Base-by-base conservation (phyloP, 768 basidiomycete genomes). In the Suillus americanus region DNA sequence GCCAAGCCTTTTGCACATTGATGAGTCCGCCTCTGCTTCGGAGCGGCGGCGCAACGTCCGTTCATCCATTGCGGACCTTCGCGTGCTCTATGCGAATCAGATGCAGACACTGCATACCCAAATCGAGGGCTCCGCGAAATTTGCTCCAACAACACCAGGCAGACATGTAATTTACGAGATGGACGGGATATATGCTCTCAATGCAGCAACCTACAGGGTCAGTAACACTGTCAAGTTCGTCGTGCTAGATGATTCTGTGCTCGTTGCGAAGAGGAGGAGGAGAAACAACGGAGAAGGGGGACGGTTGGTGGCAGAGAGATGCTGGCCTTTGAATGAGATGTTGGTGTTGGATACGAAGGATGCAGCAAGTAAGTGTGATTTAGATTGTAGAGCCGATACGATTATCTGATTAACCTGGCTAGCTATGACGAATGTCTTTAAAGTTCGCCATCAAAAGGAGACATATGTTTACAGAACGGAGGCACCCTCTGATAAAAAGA, bases 281-380 rank as follows among this genome's bases (percentile, higher is more conserved):
- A 81, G 86, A 66, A 80, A 86, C 61, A 66, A 80, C 54, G 85
- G 88, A 60, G 87, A 86, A 35, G 76, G 76, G 65, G 88, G 89
- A 10, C 91, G 94, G 74, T 82, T 98, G 41, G 92, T 97, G 2
- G 97, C 97, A 0, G 97, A 99, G 71, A 82, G 86, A 68, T 98
- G 94, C 74, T 99, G 95, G 93, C 86, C 90, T 9, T 79, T 99
- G 72, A 92, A 88, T 68, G 97, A 99, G 75, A 94, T 99, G 84
- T 78, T 97, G 43, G 95, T 99, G 0, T 83, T 97, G 23, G 97
- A 99, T 75, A 94, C 97, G 40, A 99, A 98, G 76, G 97, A 99
- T 76, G 90, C 94, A 4, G 84, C 94, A 6, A 90, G 96, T 96
- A 64, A 68, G 89, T 68, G 18, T n/a, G 16, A n/a, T 40, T 45